phyloP scores from a whole-genome alignment of 257 asterid species.

The Handroanthus guayacan region DNA sequence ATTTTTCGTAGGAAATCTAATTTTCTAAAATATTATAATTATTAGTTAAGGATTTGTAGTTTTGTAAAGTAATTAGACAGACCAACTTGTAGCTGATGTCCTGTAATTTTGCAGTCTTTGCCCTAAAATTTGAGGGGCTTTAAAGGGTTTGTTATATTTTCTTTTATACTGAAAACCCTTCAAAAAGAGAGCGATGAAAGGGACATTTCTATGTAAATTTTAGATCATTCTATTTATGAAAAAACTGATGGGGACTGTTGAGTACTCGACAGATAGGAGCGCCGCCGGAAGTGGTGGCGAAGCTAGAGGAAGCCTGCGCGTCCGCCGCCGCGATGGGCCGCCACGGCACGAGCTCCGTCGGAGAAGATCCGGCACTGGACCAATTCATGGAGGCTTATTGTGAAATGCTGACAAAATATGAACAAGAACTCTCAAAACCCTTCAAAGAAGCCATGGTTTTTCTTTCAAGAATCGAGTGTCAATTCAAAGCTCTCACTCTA shows the following conservation, averaged over 20 bases:
- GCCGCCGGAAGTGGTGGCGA: constrained; percentile 92
- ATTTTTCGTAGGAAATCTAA: too few species aligned
- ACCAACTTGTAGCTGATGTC: too few species aligned
- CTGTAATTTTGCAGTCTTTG: too few species aligned
- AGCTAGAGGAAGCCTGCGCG: constrained; percentile 79
- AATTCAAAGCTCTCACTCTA: constrained; percentile 75
- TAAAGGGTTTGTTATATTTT: not conserved
- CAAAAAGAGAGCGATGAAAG: constrained; percentile 4
- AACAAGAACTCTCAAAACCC: constrained; percentile 94
- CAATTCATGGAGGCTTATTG: constrained; percentile 99
- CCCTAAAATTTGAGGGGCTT: not conserved
- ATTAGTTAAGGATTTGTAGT: too few species aligned
- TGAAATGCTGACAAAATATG: constrained; percentile 89
- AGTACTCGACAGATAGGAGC: constrained; percentile 79
- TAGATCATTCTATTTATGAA: not conserved
- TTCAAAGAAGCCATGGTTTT: constrained; percentile 94
- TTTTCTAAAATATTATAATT: too few species aligned
- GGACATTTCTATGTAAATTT: constrained; percentile 7
- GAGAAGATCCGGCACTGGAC: constrained; percentile 92
- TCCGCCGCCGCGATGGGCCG: constrained; percentile 60
- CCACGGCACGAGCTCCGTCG: constrained; percentile 50
- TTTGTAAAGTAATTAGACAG: too few species aligned
- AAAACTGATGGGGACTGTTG: constrained; percentile 8
- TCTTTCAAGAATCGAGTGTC: constrained; percentile 79
- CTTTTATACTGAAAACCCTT: not conserved